phyloP scores from a whole-genome alignment of 208 protist species.

The Leishmania mexicana region DNA sequence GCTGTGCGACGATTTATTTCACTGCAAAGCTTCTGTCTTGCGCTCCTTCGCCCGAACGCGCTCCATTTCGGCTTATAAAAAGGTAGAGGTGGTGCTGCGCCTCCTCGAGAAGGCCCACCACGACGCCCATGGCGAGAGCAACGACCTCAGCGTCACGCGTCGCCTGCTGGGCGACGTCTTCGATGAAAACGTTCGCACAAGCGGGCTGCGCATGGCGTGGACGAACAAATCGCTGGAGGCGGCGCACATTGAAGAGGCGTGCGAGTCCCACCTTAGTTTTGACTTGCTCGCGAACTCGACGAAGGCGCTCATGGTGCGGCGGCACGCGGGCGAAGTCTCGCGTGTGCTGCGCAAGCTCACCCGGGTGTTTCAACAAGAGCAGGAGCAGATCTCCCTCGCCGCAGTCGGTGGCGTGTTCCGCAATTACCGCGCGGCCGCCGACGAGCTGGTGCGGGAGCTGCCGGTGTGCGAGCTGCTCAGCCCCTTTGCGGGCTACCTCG shows the following conservation, averaged over 20 bases:
- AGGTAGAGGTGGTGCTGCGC: conserved; percentile 78
- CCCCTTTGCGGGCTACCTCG: conserved; percentile 78
- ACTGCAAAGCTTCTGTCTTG: conserved; percentile 85
- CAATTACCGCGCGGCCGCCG: conserved; percentile 72
- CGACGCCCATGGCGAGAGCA: conserved; percentile 85
- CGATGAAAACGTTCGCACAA: conserved; percentile 80
- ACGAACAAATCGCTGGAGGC: conserved; percentile 90
- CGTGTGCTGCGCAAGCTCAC: conserved; percentile 75
- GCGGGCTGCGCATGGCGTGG: conserved; percentile 79
- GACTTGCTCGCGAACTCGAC: conserved; percentile 77
- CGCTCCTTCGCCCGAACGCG: conserved; percentile 77
- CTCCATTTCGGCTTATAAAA: conserved; percentile 39
- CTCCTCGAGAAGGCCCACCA: conserved; percentile 71
- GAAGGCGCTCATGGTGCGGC: conserved; percentile 83
- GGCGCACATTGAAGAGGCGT: conserved; percentile 88
- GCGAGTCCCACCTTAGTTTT: conserved; percentile 71
- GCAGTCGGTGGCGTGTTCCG: conserved; percentile 82
- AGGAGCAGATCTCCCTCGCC: conserved; percentile 49
- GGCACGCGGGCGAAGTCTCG: conserved; percentile 58
- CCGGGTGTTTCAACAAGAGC: conserved; percentile 82
- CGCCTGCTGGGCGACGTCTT: conserved; percentile 86
- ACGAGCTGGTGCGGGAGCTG: conserved; percentile 61
- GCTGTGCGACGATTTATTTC: conserved; percentile 89
- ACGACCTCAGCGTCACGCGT: conserved; percentile 74
- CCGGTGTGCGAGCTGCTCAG: conserved; percentile 68